phyloP scores from a whole-genome alignment of 805 yeast genomes.

The Saturnispora saitoi region DNA sequence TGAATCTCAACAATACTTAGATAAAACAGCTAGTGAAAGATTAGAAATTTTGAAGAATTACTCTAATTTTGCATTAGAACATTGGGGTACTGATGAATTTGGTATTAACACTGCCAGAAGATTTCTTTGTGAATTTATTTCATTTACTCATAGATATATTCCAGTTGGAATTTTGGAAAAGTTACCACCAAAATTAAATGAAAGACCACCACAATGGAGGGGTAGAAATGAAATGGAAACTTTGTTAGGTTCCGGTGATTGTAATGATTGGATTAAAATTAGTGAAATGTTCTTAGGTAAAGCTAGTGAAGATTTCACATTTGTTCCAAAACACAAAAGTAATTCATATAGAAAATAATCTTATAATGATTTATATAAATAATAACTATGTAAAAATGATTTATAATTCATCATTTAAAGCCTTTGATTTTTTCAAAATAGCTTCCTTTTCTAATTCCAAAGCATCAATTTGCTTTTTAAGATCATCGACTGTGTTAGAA shows the following conservation, averaged over 20 bases:
- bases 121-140: conserved; percentile 86
- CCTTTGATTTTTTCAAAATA: conserved; percentile 65
- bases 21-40: conserved; percentile 85
- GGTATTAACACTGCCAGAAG: conserved; percentile 86
- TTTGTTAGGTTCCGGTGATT: conserved; percentile 73
- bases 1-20: conserved; percentile 80
- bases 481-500: conserved; percentile 17
- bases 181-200: conserved; percentile 81
- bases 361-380: not conserved
- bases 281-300: conserved; percentile 94
- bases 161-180: conserved; percentile 90
- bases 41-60: conserved; percentile 63
- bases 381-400: not conserved
- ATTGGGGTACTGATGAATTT: conserved; percentile 97
- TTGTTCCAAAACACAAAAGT: conserved; percentile 92
- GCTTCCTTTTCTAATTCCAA: conserved; percentile 58
- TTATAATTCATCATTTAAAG: conserved; percentile 59
- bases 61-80: conserved; percentile 77
- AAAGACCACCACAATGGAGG: conserved; percentile 88
- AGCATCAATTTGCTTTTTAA: conserved; percentile 43
- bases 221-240: conserved; percentile 94
- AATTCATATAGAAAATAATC: conserved; percentile 49
- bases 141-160: conserved; percentile 88
- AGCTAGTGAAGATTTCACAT: conserved; percentile 63
- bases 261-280: conserved; percentile 91